Percentiles rank a stretch among this genome's conserved stretches.
phyloP scores from a whole-genome alignment of 2,329 filamentous ascomycete species.

The Penicillium sp. region DNA sequence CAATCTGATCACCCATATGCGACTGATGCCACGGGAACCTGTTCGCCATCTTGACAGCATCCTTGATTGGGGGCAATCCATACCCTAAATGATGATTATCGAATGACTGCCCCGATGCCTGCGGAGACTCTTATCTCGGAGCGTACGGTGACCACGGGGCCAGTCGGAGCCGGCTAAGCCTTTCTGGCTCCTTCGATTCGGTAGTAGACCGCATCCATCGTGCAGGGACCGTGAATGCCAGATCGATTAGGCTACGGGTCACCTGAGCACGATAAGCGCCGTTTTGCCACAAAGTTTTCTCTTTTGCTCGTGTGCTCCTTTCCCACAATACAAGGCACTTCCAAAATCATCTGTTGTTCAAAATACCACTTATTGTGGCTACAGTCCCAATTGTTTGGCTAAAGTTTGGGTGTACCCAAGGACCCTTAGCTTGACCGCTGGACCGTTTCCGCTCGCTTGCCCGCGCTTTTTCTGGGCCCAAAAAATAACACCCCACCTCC shows the following conservation, averaged over 20 bases:
- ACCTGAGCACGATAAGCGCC: constrained; percentile 25
- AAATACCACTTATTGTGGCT: background rate
- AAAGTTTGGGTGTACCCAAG: constrained; percentile 6
- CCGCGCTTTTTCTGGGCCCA: constrained; percentile 14
- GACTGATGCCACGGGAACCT: background rate
- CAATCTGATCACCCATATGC: background rate
- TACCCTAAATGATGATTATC: background rate
- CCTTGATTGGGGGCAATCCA: background rate
- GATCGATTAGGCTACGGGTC: constrained; percentile 20
- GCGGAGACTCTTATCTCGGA: constrained; percentile 5
- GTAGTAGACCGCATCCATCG: constrained; percentile 5
- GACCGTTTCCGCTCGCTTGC: constrained; percentile 21
- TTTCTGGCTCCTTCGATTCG: background rate
- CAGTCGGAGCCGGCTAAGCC: background rate
- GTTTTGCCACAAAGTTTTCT: constrained; percentile 18
- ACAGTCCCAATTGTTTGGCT: background rate
- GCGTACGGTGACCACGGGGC: background rate
- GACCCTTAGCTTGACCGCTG: constrained; percentile 10
- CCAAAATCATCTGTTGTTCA: background rate
- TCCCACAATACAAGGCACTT: constrained; percentile 1
- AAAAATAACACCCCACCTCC: constrained; percentile 18
- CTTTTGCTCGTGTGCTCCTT: background rate
- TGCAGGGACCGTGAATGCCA: constrained; percentile 12
- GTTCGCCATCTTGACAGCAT: background rate
- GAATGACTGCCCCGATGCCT: background rate